These are phyloP conservation scores for Pseudogymnoascus sp. DNA, from an alignment of 2,329 filamentous ascomycete genomes.

Conservation along the genomic window DNA sequence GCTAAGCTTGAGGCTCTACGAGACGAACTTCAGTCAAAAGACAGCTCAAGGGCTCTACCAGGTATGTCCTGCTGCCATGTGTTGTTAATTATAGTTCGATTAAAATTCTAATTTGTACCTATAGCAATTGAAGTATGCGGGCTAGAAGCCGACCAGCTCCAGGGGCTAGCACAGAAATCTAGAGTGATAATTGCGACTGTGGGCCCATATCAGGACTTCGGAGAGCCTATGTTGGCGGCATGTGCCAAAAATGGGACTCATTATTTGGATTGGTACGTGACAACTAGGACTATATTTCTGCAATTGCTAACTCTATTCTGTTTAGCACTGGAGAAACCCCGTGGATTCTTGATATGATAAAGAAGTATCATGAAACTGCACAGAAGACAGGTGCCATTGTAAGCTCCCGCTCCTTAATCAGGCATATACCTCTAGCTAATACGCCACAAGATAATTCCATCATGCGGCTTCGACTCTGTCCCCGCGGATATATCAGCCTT, in stretches of 20 bases:
- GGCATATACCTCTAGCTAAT: constrained; percentile 42
- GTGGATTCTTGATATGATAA: constrained; percentile 52
- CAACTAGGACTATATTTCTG: background rate
- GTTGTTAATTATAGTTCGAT: background rate
- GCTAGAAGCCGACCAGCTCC: constrained; percentile 41
- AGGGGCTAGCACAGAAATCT: constrained; percentile 47
- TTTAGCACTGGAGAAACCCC: constrained; percentile 52
- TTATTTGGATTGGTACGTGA: constrained; percentile 43
- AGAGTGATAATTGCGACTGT: constrained; percentile 51
- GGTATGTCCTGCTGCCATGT: background rate
- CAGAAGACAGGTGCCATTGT: constrained; percentile 49
- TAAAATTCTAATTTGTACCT: background rate
- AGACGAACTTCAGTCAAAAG: background rate
- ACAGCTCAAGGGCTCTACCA: background rate
- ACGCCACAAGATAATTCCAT: constrained; percentile 37
- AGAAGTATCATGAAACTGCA: constrained; percentile 48
- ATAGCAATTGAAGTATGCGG: constrained; percentile 47
- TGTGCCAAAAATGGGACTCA: constrained; percentile 57
- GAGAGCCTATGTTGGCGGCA: constrained; percentile 52
- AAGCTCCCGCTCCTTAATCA: no score
- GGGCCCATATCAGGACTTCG: constrained; percentile 51
- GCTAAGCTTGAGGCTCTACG: constrained; percentile 63
- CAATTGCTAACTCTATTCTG: background rate
- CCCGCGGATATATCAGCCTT: constrained; percentile 54
- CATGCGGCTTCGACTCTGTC: constrained; percentile 55